Evolutionary conservation across 176 grass and related monocot genomes (phyloP), one percentile per base, ranked within the genome.

Genomic region (Oryza punctata): DNA sequence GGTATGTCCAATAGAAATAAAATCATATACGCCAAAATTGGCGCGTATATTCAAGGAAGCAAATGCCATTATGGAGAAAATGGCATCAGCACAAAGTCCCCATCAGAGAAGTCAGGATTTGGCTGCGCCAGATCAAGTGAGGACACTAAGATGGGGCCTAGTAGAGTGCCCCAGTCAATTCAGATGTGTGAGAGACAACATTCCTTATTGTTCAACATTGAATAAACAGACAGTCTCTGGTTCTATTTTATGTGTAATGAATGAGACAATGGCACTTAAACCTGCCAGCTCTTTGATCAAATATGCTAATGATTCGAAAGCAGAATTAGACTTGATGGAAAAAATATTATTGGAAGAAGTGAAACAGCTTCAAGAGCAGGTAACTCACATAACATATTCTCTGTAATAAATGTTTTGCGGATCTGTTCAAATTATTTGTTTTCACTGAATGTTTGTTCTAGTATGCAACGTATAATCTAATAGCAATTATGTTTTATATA

Each of bases 111-210:
- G 73, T 72, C 86, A 77, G 63, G 49, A 79, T 38, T 44, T 69
- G 10, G n/a, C n/a, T 67, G 28, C 19, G 52, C 57, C 32, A 44
- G 65, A 44, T 78, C 75, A 82, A 45, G 63, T 43, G 73, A 76
- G 29, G 75, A 72, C 54, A 80, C 75, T 72, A 52, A 94, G 75
- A 68, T 99, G 93, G 93, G 96, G 96, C 28, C 89, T 92, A 69
- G 93, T 96, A 49, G 81, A 92, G 41, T 91, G 96, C 28, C 96
- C 91, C 1, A 28, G 73, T 70, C 81, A 88, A 79, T 97, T 97
- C 78, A 87, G 64, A 83, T 84, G 75, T 75, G 84, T 69, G 40
- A 50, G 64, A 43, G 80, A 84, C 10, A 87, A 6, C 40, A 84
- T 76, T 54, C 75, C 80, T 44, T 52, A 61, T 21, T 9, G 28